Evolutionary conservation across 768 basidiomycete species (phyloP), one percentile per base, ranked within the genome.

Genomic region (Crassisporium funariophilum): DNA sequence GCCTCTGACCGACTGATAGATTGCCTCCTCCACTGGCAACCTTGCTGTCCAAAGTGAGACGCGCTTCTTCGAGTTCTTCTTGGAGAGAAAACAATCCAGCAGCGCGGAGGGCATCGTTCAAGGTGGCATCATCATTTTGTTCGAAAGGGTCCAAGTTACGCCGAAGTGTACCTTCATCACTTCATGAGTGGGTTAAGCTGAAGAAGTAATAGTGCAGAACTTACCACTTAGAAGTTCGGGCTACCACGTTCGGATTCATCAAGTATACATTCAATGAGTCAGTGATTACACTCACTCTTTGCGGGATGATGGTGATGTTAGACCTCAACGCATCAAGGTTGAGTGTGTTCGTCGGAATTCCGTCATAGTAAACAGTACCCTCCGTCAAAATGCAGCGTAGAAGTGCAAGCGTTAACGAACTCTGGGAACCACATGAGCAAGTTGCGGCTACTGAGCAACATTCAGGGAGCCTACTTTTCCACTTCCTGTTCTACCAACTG

Each of bases 1-100:
- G 88, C 8, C 87, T 65, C 57, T 91, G 87, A 17, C 89, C 89
- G 34, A 86, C 82, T 1, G 84, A 86, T 52, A 91, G 79, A 59
- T 91, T 91, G 15, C 74, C 63, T 5, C 88, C 88, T 4, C 84
- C 85, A 3, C 69, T 70, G 7, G 72, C 57, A 17, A 81, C 68
- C 10, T 59, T 52, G 19, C 65, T 76, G 36, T 82, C 77, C 20
- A 82, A 59, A 8, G 68, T 73, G 24, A 79, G 64, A 67, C 72
- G 43, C 64, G 79, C 48, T 76, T 81, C 60, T 65, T 77, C 49
- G 64, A 78, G 66, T 58, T 69, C 67, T 35, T 56, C 56, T 55
- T 74, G 65, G 25, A 73, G 50, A 4, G 76, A 65, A 35, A 69
- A 70, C 10, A 75, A 40, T 12, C 74, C 74, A 36, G 73, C 64